Conservation (phyloP, 257 asterid genomes). For the Thymus quinquecostatus region DNA sequence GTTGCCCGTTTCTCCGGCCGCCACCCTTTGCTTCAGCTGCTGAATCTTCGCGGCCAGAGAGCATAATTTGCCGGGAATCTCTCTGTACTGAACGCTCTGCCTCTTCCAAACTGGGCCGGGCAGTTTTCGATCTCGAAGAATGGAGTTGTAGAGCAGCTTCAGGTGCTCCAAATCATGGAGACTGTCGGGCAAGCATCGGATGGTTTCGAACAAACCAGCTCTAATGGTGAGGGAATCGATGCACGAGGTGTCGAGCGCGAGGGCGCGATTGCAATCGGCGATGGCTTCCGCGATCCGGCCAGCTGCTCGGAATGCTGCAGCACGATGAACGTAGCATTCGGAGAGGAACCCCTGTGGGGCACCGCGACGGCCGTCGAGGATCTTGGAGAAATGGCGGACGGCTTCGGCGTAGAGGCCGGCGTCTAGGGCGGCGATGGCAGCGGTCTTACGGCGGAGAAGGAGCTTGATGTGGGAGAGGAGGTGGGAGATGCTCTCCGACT, state of each 20-base stretch:
- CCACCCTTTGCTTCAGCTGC: constrained; percentile 79
- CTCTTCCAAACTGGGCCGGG: constrained; percentile 91
- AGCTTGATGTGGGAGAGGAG: constrained; percentile 70
- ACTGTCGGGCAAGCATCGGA: constrained; percentile 78
- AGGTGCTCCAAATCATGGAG: constrained; percentile 96
- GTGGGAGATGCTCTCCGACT: constrained; percentile 65
- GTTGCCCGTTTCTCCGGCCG: constrained; percentile 76
- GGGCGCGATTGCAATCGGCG: constrained; percentile 76
- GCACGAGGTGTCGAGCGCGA: constrained; percentile 84
- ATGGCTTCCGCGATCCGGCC: constrained; percentile 72
- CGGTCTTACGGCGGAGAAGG: constrained; percentile 73
- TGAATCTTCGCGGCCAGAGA: constrained; percentile 79
- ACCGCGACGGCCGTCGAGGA: constrained; percentile 76
- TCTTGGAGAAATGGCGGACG: constrained; percentile 70
- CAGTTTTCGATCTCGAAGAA: constrained; percentile 70
- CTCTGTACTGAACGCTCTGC: constrained; percentile 75
- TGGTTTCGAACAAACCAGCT: constrained; percentile 73
- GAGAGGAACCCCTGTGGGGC: constrained; percentile 74
- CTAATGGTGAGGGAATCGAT: constrained; percentile 72
- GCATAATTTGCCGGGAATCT: constrained; percentile 87
- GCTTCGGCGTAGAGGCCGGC: constrained; percentile 74
- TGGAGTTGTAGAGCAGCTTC: constrained; percentile 82
- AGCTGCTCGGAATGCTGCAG: constrained; percentile 58
- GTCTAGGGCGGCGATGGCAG: constrained; percentile 76
- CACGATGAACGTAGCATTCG: constrained; percentile 70